Evolutionary conservation across 2,329 filamentous ascomycete species (phyloP), one percentile per base, ranked within the genome.

Genomic region (Colletotrichum phormii): DNA sequence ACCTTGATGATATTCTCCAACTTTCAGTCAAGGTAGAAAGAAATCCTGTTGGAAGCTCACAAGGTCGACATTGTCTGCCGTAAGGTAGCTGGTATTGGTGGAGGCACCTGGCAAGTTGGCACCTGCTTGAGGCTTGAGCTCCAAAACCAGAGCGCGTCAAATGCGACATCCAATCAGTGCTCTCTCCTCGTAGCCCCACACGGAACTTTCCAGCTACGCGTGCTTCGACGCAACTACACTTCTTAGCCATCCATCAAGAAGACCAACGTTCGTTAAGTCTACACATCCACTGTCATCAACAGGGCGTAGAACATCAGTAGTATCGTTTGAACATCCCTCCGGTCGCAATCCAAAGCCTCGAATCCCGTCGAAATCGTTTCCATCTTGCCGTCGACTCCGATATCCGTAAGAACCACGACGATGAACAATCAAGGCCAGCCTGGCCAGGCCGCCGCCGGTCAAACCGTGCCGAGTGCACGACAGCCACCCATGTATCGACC

Each of bases 401-500:
- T 61, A 22, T 33, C 42, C 49, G 37, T 24, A 42, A 49, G 37
- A 68, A 35, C 49, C 49, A 22, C 26, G 35, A 58, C 67, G 35
- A 75, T 75, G 74, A 75, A 75, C 71, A 72, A 67, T 49, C 67
- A 73, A 64, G 73, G 72, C 67, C 63, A 75, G 58, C 62, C 74
- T 54, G 64, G 62, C 59, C 77, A 78, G 71, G 64, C 73, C 24
- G 49, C 46, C 31, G 70, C 64, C 49, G 72, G 67, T n/a, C 72
- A 69, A 51, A 51, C 75, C 77, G 76, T 75, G 68, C 60, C 79
- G 77, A 58, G 76, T 76, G 71, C 72, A 72, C 79, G 78, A 9
- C 79, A 77, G 11, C 77, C 80, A 2, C 82, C 84, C 1, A 85
- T 89, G 80, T 89, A 87, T 42, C 83, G 85, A 42, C 88, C 89